Base-by-base conservation (phyloP, 1,139 yeast species). In the Candida sp. region DNA sequence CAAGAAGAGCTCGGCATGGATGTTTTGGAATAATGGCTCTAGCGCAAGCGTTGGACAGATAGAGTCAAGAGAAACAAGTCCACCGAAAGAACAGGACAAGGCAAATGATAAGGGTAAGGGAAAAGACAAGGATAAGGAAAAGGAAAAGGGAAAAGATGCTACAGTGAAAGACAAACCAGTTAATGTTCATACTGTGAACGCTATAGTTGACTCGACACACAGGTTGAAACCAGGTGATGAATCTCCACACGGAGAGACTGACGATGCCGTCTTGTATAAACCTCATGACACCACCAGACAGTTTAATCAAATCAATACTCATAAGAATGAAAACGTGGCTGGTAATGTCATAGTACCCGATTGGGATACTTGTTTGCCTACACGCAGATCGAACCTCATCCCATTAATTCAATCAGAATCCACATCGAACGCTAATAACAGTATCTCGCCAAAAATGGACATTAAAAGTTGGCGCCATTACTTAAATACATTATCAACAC, bases 191-290 rank as follows among this genome's bases (percentile, higher is more conserved):
- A 41, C 57, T 22, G 46, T 73, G 21, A 73, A 73, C 45, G 67
- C 70, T 1, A 64, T 73, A 5, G 53, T 73, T 12, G 58, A 53
- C 38, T 63, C 77, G 0, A 62, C 65, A 1, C 70, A 35, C 8
- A 22, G 19, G n/a, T 32, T 34, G 21, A 36, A 35, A 5, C 41
- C 78, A 68, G 50, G 82, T 55, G 52, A 81, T 4, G 47, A 43
- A 12, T 46, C 40, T 33, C 44, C 44, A 30, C 47, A 49, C 25
- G 36, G 41, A 41, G 33, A 19, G 45, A 38, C n/a, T 25, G 77
- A 72, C 43, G 78, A 73, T 52, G 79, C 79, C 1, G 77, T 73
- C 2, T 60, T 73, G 46, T 73, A 73, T 52, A 72, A 72, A 46
- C 75, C 78, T 2, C 79, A 73, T 45, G 67, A 68, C 44, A 65